phyloP scores from a whole-genome alignment of 805 yeast genomes.

The Yarrowia hollandica region DNA sequence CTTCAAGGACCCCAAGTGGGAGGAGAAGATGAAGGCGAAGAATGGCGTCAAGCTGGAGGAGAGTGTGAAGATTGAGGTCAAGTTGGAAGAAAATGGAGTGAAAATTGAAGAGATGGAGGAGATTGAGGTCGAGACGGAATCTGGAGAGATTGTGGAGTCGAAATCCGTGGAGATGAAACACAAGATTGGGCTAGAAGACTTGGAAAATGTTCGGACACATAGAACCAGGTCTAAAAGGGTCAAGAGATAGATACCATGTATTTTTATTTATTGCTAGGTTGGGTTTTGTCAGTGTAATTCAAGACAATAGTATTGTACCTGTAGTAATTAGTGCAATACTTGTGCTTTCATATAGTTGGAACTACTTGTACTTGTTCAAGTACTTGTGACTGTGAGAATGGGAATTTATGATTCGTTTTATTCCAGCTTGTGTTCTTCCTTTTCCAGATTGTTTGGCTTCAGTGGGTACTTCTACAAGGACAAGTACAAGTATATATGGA shows the following conservation, averaged over 20 bases:
- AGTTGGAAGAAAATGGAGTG: neutral
- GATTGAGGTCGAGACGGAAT: neutral
- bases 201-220: slow-evolving; percentile 2
- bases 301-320: too few species aligned
- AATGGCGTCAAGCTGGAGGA: neutral
- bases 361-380: too few species aligned
- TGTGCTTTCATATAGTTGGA: too few species aligned
- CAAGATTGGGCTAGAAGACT: slow-evolving; percentile 3
- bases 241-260: neutral
- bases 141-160: neutral
- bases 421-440: too few species aligned
- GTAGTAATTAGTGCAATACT: too few species aligned
- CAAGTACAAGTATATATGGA: too few species aligned
- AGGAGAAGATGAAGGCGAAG: slow-evolving; percentile 13
- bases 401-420: too few species aligned
- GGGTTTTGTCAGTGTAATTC: too few species aligned
- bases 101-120: neutral
- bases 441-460: too few species aligned
- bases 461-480: too few species aligned
- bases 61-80: neutral
- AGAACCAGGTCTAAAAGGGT: slow-evolving; percentile 22
- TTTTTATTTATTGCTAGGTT: slow-evolving; percentile 4
- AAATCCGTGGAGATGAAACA: slow-evolving; percentile 1
- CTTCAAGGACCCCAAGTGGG: slow-evolving; percentile 39
- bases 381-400: too few species aligned